Percentiles rank a stretch among this genome's conserved stretches.
These are phyloP conservation scores for Globisporangium alternatum DNA, from an alignment of 352 stramenopile species.

Conservation along the genomic window DNA sequence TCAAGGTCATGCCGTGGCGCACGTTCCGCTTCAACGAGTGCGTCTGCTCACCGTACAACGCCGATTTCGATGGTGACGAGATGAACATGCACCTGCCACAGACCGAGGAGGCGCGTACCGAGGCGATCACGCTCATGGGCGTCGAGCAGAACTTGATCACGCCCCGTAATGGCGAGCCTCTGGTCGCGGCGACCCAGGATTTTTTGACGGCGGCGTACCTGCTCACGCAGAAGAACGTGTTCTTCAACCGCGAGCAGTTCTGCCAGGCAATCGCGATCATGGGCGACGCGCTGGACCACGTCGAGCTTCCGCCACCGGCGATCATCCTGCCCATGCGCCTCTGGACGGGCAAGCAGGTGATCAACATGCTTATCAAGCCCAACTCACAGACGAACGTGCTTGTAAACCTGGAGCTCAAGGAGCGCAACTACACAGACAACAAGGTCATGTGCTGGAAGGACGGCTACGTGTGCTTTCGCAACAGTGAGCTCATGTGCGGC, in stretches of 20 bases:
- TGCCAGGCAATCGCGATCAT: conserved; percentile 95
- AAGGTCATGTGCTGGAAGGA: conserved; percentile 98
- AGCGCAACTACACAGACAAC: conserved; percentile 95
- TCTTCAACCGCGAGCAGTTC: conserved; percentile 97
- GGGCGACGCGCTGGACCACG: conserved; percentile 94
- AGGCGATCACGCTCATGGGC: conserved; percentile 97
- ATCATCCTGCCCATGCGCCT: conserved; percentile 80
- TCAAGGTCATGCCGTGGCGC: conserved; percentile 95
- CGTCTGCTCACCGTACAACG: conserved; percentile 99
- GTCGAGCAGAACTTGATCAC: conserved; percentile 98
- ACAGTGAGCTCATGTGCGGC: conserved; percentile 97
- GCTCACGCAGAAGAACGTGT: conserved; percentile 98
- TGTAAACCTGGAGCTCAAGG: conserved; percentile 88
- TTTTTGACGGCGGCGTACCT: conserved; percentile 99
- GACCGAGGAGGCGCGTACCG: conserved; percentile 97
- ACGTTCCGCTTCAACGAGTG: conserved; percentile 99
- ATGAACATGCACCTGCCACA: conserved; percentile 99
- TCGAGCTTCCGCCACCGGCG: conserved; percentile 81
- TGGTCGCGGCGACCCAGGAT: conserved; percentile 98
- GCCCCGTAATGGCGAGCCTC: conserved; percentile 96
- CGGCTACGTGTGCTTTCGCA: conserved; percentile 96
- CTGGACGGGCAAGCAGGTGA: conserved; percentile 99
- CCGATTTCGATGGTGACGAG: conserved; percentile 99
- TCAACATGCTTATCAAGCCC: conserved; percentile 82
- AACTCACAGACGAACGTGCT: conserved; percentile 85